phyloP scores from a whole-genome alignment of 495 filamentous ascomycete species.

The Trichoderma asperelloides region DNA sequence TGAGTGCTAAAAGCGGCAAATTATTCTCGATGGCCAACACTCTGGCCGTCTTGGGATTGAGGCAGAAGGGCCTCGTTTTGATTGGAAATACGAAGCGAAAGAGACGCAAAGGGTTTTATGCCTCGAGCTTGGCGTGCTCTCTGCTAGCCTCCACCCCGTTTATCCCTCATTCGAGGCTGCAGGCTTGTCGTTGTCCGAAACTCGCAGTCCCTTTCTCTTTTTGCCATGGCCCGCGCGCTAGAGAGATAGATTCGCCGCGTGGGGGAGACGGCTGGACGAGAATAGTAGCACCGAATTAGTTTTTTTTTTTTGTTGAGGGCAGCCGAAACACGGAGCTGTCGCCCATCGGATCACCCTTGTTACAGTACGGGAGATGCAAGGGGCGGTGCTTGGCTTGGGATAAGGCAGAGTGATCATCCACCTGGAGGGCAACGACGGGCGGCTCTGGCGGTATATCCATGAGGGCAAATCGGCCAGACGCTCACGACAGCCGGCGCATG shows the following conservation, averaged over 20 bases:
- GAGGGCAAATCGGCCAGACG: neutral
- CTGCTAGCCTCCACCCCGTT: neutral
- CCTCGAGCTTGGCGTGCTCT: neutral
- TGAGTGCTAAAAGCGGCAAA: neutral
- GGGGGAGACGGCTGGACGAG: neutral
- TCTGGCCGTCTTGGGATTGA: neutral
- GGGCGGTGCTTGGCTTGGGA: neutral
- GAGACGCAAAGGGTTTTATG: neutral
- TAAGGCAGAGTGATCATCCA: neutral
- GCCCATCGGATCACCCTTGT: neutral
- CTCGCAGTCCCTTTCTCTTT: neutral
- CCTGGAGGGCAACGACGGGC: neutral
- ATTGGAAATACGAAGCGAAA: neutral
- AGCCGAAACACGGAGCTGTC: neutral
- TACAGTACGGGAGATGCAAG: neutral
- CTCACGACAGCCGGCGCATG: no score
- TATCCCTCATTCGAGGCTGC: neutral
- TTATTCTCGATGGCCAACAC: neutral
- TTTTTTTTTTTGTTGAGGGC: conserved; percentile 5
- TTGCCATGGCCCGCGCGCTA: neutral
- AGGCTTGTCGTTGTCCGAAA: neutral
- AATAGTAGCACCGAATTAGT: neutral
- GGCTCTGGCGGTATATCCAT: neutral
- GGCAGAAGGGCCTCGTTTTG: neutral
- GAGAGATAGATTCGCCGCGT: neutral